phyloP scores from a whole-genome alignment of 176 grass and related monocot genomes.

The Phyllostachys edulis region DNA sequence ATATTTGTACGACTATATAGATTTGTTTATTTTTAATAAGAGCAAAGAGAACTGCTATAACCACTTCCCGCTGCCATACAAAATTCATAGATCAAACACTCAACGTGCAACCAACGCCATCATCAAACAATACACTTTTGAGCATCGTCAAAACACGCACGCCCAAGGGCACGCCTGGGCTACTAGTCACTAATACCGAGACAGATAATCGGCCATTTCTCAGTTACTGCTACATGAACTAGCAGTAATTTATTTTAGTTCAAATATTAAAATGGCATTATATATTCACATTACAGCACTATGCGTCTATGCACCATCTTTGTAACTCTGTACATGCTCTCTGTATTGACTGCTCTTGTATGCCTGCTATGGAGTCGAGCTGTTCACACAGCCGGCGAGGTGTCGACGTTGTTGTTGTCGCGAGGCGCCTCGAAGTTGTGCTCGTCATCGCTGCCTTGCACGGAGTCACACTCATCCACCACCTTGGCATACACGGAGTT shows the following conservation, averaged over 20 bases:
- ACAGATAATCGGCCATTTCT: neutral
- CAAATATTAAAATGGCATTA: neutral
- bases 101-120: too few relatives aligned
- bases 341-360: neutral
- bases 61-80: too few relatives aligned
- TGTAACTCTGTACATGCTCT: too few relatives aligned
- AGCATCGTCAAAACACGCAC: too few relatives aligned
- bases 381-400: conserved; percentile 39
- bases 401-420: conserved; percentile 44
- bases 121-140: too few relatives aligned
- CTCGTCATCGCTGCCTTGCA: conserved; percentile 29
- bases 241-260: neutral
- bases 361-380: neutral
- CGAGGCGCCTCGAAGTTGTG: conserved; percentile 49
- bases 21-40: too few relatives aligned
- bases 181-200: neutral
- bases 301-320: too few relatives aligned
- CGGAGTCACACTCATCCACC: conserved; percentile 59
- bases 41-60: too few relatives aligned
- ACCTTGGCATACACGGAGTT: conserved; percentile 39
- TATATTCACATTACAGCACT: neutral
- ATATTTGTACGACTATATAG: too few relatives aligned
- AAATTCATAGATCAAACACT: too few relatives aligned
- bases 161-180: too few relatives aligned
- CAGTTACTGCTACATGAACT: neutral